Base-by-base conservation (phyloP, 768 basidiomycete genomes). In the Suillus ampliporus region DNA sequence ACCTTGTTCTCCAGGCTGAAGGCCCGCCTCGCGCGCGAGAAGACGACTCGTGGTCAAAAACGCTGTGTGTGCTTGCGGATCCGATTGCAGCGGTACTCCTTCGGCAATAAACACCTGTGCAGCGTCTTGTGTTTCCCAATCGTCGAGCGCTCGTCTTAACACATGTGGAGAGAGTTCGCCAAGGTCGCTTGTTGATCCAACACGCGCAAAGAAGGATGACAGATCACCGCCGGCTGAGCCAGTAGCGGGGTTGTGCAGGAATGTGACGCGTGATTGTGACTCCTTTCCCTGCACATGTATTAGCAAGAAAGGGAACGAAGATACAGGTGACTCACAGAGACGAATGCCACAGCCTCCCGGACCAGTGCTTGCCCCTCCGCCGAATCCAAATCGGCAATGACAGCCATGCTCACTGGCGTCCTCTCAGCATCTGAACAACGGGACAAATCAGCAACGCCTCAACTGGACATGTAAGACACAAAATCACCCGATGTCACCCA, bases 341-440 rank as follows among this genome's bases (percentile, higher is more conserved):
- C 70, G 7, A 90, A 89, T 21, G 69, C 68, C 9, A 97, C 72
- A 0, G 89, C 87, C 62, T 90, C 89, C 60, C 79, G 84, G n/a
- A 87, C 79, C 2, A 93, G 75, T n/a, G 71, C 69, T 17, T 84
- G 54, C 0, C 93, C 92, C 1, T 78, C 81, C 8, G 78, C 76
- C 9, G 80, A 84, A 65, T 97, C 89, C 15, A 98, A 79, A 72
- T 98, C 91, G 1, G 89, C 90, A 19, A 97, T 80, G 44, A 98
- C 77, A 68, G 86, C 89, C 43, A 84, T 68, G 40, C 83, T 87
- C 47, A 88, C 64, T 2, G 82, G 79, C 1, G 38, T 40, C 23
- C 26, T 23, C 26, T 56, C 54, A 11, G 6, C 82, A 28, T 40
- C 54, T 56, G 26, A 44, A 26, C 17, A 26, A 11, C 6, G 38